Percentiles rank a stretch among this genome's conserved stretches.
phyloP scores from a whole-genome alignment of 495 filamentous ascomycete genomes.

The Lasiosphaeris hirsuta region DNA sequence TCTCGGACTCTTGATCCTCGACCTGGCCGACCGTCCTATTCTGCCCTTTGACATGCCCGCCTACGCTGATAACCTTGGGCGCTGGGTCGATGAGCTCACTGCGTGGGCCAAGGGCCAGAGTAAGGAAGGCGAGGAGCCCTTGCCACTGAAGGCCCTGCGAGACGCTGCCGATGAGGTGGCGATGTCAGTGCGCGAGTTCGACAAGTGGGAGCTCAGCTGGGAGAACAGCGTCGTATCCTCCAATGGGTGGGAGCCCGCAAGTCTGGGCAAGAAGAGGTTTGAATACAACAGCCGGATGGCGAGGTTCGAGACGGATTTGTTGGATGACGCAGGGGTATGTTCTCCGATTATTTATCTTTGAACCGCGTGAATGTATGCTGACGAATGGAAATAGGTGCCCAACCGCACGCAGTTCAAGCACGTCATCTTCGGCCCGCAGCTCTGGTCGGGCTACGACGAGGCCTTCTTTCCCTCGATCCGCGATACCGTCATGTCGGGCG shows the following conservation, averaged over 20 bases:
- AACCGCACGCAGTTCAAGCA: constrained; percentile 94
- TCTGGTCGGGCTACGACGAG: constrained; percentile 72
- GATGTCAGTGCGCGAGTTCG: constrained; percentile 59
- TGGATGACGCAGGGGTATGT: constrained; percentile 78
- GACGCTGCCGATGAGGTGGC: constrained; percentile 60
- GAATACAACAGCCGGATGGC: constrained; percentile 71
- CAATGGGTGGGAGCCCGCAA: constrained; percentile 67
- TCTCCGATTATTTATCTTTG: neutral
- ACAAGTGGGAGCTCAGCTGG: constrained; percentile 70
- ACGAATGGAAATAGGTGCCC: constrained; percentile 57
- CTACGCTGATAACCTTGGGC: constrained; percentile 55
- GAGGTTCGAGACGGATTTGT: constrained; percentile 74
- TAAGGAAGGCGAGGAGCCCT: constrained; percentile 17
- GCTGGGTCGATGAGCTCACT: constrained; percentile 65
- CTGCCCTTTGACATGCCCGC: constrained; percentile 75
- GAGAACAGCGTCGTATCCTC: constrained; percentile 60
- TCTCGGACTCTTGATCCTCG: constrained; percentile 77
- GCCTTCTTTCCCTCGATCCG: constrained; percentile 81
- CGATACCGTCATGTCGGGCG: constrained; percentile 68
- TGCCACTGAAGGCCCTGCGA: constrained; percentile 57
- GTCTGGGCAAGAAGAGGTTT: constrained; percentile 59
- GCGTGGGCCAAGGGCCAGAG: constrained; percentile 50
- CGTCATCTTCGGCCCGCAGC: constrained; percentile 78
- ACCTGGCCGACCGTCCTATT: constrained; percentile 75
- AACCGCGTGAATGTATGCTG: neutral